Base-by-base conservation (phyloP, 352 stramenopile species). In the Phytopythium montanum region DNA sequence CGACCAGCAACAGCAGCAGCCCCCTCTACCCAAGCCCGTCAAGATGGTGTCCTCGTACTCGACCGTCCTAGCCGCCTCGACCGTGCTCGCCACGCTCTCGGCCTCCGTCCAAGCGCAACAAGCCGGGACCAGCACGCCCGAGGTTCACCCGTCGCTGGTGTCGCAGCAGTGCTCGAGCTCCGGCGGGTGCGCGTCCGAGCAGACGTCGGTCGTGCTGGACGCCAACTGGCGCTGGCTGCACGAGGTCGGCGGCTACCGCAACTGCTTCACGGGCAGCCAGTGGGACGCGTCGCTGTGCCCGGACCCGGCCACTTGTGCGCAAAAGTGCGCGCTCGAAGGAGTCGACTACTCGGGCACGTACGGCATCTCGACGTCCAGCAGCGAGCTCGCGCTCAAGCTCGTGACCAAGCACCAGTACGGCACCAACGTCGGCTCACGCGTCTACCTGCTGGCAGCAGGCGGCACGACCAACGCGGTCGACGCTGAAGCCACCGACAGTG, bases 181-280 rank as follows among this genome's bases (percentile, higher is more conserved):
- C 0, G 63, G 56, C 25, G 77, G 78, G 2, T 91, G 81, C 36
- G 61, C 69, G 21, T 64, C 60, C 2, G 70, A 82, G 34, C 28
- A 61, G 6, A 89, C 74, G 23, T 85, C 78, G 21, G 57, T 91
- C 51, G 81, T 91, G 53, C 62, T 91, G 28, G 81, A 91, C 65
- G 73, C 79, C 54, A 89, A 89, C 62, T 88, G 81, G 79, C 79
- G 81, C 60, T 88, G 79, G 81, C 59, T 87, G 36, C 80, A 88
- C 56, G 72, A 87, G 61, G 69, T 82, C 13, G 73, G 64, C 25
- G 79, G 74, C 66, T 86, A 81, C 63, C 82, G 70, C 51, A 88
- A 87, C 65, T 89, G 79, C 72, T 91, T 86, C 75, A 75, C 54
- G 5, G 78, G 76, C 26, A 87, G 74, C 60, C 57, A 72, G 26